phyloP scores from a whole-genome alignment of 2,329 filamentous ascomycete species.

The Lachnellula occidentalis region DNA sequence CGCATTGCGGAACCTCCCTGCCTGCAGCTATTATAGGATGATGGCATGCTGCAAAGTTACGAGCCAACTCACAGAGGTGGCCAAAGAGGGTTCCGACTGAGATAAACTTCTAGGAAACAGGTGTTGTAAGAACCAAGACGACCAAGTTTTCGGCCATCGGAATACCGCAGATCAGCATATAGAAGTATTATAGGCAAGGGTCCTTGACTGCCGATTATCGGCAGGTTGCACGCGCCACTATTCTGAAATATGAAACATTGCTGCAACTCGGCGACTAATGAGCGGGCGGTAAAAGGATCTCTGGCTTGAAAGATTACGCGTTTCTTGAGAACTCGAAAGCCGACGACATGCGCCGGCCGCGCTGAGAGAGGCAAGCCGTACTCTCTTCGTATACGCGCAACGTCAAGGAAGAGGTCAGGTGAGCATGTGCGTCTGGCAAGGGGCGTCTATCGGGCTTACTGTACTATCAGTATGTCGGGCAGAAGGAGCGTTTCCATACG shows the following conservation, averaged over 20 bases:
- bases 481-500: constrained; percentile 4
- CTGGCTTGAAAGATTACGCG: background rate
- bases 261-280: background rate
- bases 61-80: background rate
- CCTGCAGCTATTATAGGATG: constrained; percentile 18
- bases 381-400: background rate
- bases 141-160: background rate
- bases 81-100: background rate
- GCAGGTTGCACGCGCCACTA: constrained; percentile 1
- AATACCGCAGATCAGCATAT: constrained; percentile 1
- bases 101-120: background rate
- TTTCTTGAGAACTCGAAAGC: constrained; percentile 1
- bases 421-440: background rate
- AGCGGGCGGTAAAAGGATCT: background rate
- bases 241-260: constrained; percentile 3
- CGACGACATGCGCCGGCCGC: constrained; percentile 5
- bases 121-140: background rate
- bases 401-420: constrained; percentile 7
- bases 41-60: background rate
- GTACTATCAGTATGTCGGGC: too few species aligned
- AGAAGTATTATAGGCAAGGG: constrained; percentile 5
- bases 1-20: constrained; percentile 3
- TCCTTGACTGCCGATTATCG: background rate
- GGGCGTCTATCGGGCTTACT: constrained; percentile 9
- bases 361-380: background rate